phyloP scores from a whole-genome alignment of 768 basidiomycete genomes.

The Boletus speciosus region DNA sequence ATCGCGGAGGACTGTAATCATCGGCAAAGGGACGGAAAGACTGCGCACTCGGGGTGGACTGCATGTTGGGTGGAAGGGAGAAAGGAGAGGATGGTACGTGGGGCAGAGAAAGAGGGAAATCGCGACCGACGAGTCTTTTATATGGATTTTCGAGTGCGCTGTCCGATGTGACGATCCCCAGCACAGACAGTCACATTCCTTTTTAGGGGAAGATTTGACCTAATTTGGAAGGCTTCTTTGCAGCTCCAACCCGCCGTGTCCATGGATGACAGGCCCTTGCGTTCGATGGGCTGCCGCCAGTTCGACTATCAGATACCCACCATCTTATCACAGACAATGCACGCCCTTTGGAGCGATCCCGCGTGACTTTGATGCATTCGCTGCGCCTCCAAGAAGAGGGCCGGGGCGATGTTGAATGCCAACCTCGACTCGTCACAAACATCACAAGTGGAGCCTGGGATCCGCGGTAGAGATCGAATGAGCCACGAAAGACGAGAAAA shows the following conservation, averaged over 20 bases:
- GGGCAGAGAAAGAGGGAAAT: slow-evolving; percentile 38
- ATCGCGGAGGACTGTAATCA: slow-evolving; percentile 39
- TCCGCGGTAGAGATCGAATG: slow-evolving; percentile 22
- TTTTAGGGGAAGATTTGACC: slow-evolving; percentile 31
- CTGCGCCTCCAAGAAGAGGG: not conserved
- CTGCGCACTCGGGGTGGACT: slow-evolving; percentile 21
- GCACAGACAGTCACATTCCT: slow-evolving; percentile 29
- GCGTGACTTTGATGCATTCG: not conserved
- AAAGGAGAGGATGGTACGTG: slow-evolving; percentile 39
- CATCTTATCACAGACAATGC: slow-evolving; percentile 4
- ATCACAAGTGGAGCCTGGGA: slow-evolving; percentile 23
- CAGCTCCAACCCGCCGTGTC: slow-evolving; percentile 19
- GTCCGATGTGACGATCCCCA: slow-evolving; percentile 32
- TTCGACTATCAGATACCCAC: slow-evolving; percentile 27
- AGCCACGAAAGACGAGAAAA: not conserved
- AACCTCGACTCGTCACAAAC: slow-evolving; percentile 19
- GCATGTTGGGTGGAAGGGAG: slow-evolving; percentile 20
- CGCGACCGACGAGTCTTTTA: slow-evolving; percentile 27
- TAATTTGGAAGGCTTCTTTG: slow-evolving; percentile 31
- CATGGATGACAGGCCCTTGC: slow-evolving; percentile 25
- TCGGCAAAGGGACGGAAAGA: slow-evolving; percentile 35
- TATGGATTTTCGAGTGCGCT: slow-evolving; percentile 30
- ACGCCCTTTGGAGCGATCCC: not conserved
- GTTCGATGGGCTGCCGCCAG: slow-evolving; percentile 13
- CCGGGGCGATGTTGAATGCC: slow-evolving; percentile 12